Evolutionary conservation across 2,329 filamentous ascomycete species (phyloP), one percentile per base, ranked within the genome.

Genomic region (Seiridium unicorne): DNA sequence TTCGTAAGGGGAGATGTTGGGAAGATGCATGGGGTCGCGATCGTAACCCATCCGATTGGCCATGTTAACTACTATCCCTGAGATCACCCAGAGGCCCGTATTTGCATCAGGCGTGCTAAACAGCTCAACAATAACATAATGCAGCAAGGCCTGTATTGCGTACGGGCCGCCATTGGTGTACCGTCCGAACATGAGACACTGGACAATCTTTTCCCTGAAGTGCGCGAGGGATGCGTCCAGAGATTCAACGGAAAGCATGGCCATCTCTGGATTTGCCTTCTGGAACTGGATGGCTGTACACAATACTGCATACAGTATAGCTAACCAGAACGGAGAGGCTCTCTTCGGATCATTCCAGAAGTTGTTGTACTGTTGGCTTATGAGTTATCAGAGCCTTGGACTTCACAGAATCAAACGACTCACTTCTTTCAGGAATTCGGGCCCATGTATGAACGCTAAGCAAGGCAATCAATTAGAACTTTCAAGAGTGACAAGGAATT

Each of bases 251-350:
- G 54, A 36, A 48, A 26, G 69, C 71, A 11, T 77, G 70, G 18
- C 73, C 68, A 5, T 74, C n/a, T 32, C 42, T 18, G 49, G 34
- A 10, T 58, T 51, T 3, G 57, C 46, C 32, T 64, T 62, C 18
- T 64, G 65, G 35, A 65, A 63, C 36, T 67, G 65, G 5, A 67
- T 63, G 1, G 79, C 73, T 5, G 81, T 69, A 55, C 75, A 76
- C 49, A 83, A 68, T 3, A 83, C 80, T 5, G 72, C 73, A 64
- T 78, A 83, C 0, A 83, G 63, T 1, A 82, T 69, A 1, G 77
- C 80, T 9, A 83, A 57, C 80, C 80, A 83, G 60, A 77, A 74
- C 3, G 75, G 68, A 0, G 79, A 72, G 2, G 70, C 72, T 0
- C 63, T 64, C 2, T 65, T 59, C 3, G 76, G 77, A 9, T 76